Percentiles rank a stretch among this genome's conserved stretches.
These are phyloP conservation scores for Linum usitatissimum DNA, from an alignment of 345 rosid genomes.

Conservation along the genomic window DNA sequence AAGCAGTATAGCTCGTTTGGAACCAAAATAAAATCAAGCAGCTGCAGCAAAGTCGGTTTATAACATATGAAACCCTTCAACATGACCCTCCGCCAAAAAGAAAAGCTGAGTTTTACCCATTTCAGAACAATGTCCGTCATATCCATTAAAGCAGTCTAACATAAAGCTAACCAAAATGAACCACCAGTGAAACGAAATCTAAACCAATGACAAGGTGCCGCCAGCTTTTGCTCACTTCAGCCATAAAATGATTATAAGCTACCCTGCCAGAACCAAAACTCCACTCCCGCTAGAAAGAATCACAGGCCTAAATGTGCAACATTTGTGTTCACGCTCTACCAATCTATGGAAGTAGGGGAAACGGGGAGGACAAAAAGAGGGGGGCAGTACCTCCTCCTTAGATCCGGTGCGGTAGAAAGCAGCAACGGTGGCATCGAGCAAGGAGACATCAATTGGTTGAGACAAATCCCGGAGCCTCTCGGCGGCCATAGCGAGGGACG, in stretches of 20 bases:
- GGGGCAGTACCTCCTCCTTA: slow-evolving; percentile 72
- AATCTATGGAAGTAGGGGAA: neutral
- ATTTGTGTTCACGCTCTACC: neutral
- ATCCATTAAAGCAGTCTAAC: neutral
- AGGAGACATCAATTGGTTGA: slow-evolving; percentile 76
- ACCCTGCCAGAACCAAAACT: neutral
- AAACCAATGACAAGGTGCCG: neutral
- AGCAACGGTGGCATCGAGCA: slow-evolving; percentile 93
- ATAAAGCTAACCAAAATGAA: too few relatives aligned
- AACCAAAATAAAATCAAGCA: neutral
- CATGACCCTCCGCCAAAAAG: neutral
- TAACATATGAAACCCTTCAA: neutral
- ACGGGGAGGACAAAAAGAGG: neutral
- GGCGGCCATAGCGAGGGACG: slow-evolving; percentile 65
- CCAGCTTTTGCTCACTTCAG: neutral
- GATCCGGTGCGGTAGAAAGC: slow-evolving; percentile 99
- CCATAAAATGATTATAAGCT: neutral
- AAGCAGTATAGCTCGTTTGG: neutral
- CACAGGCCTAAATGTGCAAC: neutral
- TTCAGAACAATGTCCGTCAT: neutral
- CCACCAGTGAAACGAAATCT: neutral
- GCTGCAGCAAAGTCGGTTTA: neutral
- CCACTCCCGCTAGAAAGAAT: neutral
- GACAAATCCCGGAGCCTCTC: slow-evolving; percentile 94
- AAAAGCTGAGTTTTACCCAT: neutral